phyloP scores from a whole-genome alignment of 257 asterid genomes.

The Solanum chaucha region DNA sequence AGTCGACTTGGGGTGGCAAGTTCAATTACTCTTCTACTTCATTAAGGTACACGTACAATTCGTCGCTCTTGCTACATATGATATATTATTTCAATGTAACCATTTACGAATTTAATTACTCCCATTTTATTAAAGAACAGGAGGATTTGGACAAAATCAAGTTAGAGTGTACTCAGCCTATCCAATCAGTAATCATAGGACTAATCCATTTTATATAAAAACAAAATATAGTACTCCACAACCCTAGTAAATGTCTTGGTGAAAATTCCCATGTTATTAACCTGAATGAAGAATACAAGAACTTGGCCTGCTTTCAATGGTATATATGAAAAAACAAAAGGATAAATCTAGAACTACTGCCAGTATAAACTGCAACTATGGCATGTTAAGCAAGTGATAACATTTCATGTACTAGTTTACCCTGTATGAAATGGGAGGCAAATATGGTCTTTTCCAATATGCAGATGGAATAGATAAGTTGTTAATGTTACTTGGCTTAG shows the following conservation, averaged over 20 bases:
- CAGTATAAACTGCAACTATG: not conserved
- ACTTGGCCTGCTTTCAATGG: not conserved
- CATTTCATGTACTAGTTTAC: not conserved
- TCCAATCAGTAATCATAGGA: not conserved
- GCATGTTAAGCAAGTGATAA: not conserved
- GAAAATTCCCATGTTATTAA: not conserved
- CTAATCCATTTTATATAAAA: not conserved
- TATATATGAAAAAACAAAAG: not conserved
- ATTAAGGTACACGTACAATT: too few species aligned
- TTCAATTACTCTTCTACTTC: not conserved
- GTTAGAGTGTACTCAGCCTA: not conserved
- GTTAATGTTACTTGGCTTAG: slow-evolving; percentile 44
- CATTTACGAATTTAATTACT: too few species aligned
- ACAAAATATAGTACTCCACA: not conserved
- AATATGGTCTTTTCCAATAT: slow-evolving; percentile 38
- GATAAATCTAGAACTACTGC: not conserved
- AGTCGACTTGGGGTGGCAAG: too few species aligned
- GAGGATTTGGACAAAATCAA: not conserved
- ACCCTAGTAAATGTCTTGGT: not conserved
- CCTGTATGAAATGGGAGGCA: slow-evolving; percentile 31
- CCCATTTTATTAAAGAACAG: not conserved
- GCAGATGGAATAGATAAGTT: slow-evolving; percentile 54
- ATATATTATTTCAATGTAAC: not conserved
- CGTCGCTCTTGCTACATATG: not conserved
- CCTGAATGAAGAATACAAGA: not conserved